A percentile compares a stretch with the other conserved stretches of the same genome.
Conservation (phyloP, 2,329 filamentous ascomycete species). For the Talaromyces sp. region DNA sequence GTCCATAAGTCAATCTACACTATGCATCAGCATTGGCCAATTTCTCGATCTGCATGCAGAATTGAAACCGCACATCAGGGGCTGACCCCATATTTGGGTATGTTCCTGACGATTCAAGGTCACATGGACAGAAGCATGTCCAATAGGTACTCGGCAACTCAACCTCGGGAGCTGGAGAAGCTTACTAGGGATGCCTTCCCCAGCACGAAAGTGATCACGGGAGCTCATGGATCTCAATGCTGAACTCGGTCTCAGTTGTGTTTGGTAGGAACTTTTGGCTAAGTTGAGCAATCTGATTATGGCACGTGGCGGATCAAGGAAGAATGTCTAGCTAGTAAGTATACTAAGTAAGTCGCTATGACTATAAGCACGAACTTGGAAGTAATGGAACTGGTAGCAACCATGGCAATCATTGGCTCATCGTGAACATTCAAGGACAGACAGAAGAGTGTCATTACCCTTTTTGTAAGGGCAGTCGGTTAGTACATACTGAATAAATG, state of each 20-base stretch:
- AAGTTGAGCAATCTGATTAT: not conserved
- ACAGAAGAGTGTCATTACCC: not conserved
- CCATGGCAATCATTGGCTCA: not conserved
- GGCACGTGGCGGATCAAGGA: conserved; percentile 3
- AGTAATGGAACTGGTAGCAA: not conserved
- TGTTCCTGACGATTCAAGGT: conserved; percentile 5
- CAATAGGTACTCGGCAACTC: not conserved
- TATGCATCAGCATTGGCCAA: conserved; percentile 5
- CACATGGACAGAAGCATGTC: not conserved
- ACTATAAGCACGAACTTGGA: not conserved
- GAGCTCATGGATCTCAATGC: not conserved
- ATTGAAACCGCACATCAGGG: not conserved
- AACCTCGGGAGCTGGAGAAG: not conserved
- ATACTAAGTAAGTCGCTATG: not conserved
- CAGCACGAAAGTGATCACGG: not conserved
- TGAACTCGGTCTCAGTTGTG: not conserved
- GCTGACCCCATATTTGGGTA: not conserved
- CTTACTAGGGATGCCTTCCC: not conserved
- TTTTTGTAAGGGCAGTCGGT: not conserved
- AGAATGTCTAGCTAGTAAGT: not conserved
- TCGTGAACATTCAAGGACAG: not conserved
- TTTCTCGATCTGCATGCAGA: conserved; percentile 1
- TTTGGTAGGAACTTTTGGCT: not conserved
- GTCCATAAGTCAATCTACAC: not conserved
- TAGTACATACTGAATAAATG: not conserved